Percentiles rank a stretch among this genome's conserved stretches.
These are phyloP conservation scores for Septoria linicola DNA, from an alignment of 2,329 filamentous ascomycete genomes.

Conservation along the genomic window DNA sequence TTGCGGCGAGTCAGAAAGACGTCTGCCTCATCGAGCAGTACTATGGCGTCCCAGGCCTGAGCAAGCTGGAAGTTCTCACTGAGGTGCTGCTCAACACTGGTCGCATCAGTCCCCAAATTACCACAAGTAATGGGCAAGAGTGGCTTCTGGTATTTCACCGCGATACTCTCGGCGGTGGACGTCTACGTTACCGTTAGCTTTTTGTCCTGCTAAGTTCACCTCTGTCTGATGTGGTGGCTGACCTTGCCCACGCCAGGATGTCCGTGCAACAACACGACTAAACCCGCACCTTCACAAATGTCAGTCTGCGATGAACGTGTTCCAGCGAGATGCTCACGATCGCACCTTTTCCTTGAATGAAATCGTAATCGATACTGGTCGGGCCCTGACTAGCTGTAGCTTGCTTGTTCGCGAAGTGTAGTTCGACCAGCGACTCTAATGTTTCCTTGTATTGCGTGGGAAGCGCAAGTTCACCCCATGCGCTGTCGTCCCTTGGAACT, in stretches of 20 bases:
- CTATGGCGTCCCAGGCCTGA: conserved; percentile 49
- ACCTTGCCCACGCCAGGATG: conserved; percentile 41
- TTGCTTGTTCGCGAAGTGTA: not conserved
- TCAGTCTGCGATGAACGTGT: conserved; percentile 22
- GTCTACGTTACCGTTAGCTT: conserved; percentile 4
- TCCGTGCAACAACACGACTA: conserved; percentile 40
- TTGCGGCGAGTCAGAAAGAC: conserved; percentile 57
- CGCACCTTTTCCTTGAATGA: conserved; percentile 20
- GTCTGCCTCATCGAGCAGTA: conserved; percentile 61
- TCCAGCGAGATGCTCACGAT: not conserved
- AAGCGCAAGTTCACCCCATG: conserved; percentile 5
- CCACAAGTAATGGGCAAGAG: conserved; percentile 27
- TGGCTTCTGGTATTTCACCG: conserved; percentile 18
- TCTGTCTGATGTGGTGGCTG: not conserved
- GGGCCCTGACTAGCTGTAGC: not conserved
- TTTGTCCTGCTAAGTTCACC: too few species aligned
- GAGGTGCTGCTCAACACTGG: conserved; percentile 18
- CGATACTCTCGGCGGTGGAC: conserved; percentile 22
- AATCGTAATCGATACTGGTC: conserved; percentile 17
- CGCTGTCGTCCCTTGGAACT: too few species aligned
- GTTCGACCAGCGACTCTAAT: not conserved
- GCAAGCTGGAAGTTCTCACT: conserved; percentile 20
- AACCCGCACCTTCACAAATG: conserved; percentile 31
- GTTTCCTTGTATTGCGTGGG: not conserved
- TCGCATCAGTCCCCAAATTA: conserved; percentile 18